phyloP scores from a whole-genome alignment of 2,329 filamentous ascomycete genomes.

The Curvularia hawaiiensis region DNA sequence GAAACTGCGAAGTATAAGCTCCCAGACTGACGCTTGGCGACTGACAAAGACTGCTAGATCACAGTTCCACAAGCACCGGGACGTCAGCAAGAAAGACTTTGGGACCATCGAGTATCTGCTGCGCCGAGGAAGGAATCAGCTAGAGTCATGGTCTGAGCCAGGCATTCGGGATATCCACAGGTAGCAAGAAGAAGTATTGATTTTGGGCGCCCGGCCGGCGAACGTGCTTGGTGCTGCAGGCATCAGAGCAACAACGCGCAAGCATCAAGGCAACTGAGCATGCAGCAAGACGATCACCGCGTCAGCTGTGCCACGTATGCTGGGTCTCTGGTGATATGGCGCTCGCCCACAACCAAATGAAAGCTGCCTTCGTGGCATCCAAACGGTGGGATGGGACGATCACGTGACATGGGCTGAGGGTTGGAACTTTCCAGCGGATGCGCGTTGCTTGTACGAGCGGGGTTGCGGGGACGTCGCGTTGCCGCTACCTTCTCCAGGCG shows the following conservation, averaged over 20 bases:
- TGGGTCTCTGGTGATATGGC: slow-evolving; percentile 1
- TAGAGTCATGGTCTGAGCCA: slow-evolving; percentile 80
- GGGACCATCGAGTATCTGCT: slow-evolving; percentile 82
- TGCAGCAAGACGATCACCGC: neutral
- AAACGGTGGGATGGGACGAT: neutral
- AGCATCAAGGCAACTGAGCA: slow-evolving; percentile 1
- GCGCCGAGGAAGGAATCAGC: slow-evolving; percentile 78
- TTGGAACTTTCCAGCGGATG: slow-evolving; percentile 14
- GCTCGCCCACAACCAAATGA: neutral
- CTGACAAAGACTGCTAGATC: slow-evolving; percentile 53
- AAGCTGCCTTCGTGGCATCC: neutral
- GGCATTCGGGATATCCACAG: slow-evolving; percentile 70
- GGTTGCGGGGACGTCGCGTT: slow-evolving; percentile 1
- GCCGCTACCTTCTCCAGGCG: neutral
- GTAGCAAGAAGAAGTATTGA: slow-evolving; percentile 5
- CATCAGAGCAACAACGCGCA: slow-evolving; percentile 9
- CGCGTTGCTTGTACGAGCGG: slow-evolving; percentile 3
- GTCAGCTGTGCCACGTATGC: neutral
- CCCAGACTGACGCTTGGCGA: neutral
- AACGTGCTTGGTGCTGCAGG: neutral
- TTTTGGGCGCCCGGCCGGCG: neutral
- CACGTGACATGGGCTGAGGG: slow-evolving; percentile 21
- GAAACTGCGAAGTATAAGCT: neutral
- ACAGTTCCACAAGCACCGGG: slow-evolving; percentile 76
- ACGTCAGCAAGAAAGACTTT: slow-evolving; percentile 83